These are phyloP conservation scores for Sugiyamaella grinbergsii DNA, from an alignment of 1,139 yeast species.

Conservation along the genomic window DNA sequence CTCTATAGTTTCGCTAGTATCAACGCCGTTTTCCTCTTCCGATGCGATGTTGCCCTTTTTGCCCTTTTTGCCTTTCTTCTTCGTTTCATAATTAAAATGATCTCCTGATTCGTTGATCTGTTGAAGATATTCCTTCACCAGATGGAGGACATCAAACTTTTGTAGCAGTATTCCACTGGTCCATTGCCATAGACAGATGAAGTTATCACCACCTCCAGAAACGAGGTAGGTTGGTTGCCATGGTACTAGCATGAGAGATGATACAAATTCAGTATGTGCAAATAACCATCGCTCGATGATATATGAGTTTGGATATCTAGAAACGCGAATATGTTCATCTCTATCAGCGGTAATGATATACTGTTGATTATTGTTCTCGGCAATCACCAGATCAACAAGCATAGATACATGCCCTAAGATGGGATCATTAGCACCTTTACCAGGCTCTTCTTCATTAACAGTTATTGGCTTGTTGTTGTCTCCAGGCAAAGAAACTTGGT, in stretches of 20 bases:
- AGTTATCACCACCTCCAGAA: conserved; percentile 91
- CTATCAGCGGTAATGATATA: conserved; percentile 82
- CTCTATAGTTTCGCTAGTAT: conserved; percentile 8
- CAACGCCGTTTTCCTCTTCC: conserved; percentile 2
- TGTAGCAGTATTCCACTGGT: conserved; percentile 49
- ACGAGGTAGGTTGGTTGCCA: conserved; percentile 55
- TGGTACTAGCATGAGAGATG: conserved; percentile 57
- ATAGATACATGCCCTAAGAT: conserved; percentile 95
- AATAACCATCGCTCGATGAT: conserved; percentile 81
- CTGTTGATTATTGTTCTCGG: conserved; percentile 49
- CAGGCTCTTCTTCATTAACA: conserved; percentile 37
- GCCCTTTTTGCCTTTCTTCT: conserved; percentile 6
- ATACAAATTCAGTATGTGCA: conserved; percentile 84
- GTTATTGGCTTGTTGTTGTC: conserved; percentile 26
- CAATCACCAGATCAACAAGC: conserved; percentile 72
- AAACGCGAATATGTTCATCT: conserved; percentile 93
- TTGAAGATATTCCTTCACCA: conserved; percentile 12
- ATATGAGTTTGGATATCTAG: conserved; percentile 75
- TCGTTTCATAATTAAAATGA: conserved; percentile 11
- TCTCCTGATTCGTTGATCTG: conserved; percentile 9
- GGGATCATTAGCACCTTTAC: conserved; percentile 55
- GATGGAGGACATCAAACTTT: conserved; percentile 44
- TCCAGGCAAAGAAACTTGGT: conserved; percentile 46
- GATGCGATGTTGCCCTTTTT: background rate
- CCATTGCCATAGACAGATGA: conserved; percentile 82